Base-by-base conservation (phyloP, 208 protist genomes). In the Leishmania lainsoni region DNA sequence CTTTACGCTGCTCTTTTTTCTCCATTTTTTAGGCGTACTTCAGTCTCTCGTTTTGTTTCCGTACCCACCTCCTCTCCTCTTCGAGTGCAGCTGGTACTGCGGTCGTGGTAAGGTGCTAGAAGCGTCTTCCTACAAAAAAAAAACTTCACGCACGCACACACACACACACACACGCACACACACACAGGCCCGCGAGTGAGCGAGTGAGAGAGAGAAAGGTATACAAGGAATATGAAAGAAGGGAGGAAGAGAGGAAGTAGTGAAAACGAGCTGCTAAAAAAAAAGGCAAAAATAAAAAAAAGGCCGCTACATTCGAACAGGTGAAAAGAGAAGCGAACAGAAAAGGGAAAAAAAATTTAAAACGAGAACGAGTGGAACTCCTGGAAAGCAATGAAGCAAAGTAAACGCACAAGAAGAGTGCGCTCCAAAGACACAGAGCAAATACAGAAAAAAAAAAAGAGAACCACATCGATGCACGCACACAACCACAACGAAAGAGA, bases 321-420 rank as follows among this genome's bases (percentile, higher is more conserved):
- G 3, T 16, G 35, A 8, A 22, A 77, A 75, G 10, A 58, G 61
- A 76, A 61, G 75, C 56, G 77, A 73, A 58, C 78, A 76, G 29
- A 59, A 75, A 39, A 48, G 51, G 66, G 32, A 48, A 69, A 29
- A 61, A n/a, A 17, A 61, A 6, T 14, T 0, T 9, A 26, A 61
- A 5, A 17, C 22, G 9, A n/a, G 22, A 26, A 39, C 35, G 35
- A 39, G 35, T 39, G 35, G 0, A 39, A 1, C 35, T 39, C 35
- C 6, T 29, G 59, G 5, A 66, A 39, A 66, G 29, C 10, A 35
- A 17, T 6, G 59, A 22, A 8, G 3, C 29, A 10, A 66, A 35
- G 9, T 26, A 66, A 20, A 66, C n/a, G 51, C 51, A 54, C 3
- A 54, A 54, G 51, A 54, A 8, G 51, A 16, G 51, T 54, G 35